Conservation (phyloP, 164 flowering plant species). For the Vitis labrusca region DNA sequence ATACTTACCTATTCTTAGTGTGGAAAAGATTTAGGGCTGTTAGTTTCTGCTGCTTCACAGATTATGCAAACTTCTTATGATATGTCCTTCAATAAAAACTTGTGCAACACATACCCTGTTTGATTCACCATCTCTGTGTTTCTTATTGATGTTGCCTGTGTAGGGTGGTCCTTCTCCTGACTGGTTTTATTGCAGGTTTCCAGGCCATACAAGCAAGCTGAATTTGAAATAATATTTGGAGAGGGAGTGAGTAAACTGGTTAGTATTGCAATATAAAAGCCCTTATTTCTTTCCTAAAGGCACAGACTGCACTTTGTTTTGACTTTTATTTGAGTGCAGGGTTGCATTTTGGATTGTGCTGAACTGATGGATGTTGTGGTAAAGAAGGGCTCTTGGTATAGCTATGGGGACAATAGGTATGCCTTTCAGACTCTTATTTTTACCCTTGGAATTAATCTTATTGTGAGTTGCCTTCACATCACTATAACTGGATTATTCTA, state of each 20-base stretch:
- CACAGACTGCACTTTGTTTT: not conserved
- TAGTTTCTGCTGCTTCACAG: not conserved
- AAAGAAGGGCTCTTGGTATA: slow-evolving; percentile 96
- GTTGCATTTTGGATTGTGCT: slow-evolving; percentile 94
- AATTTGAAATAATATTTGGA: slow-evolving; percentile 93
- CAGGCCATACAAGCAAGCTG: slow-evolving; percentile 98
- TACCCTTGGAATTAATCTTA: not conserved
- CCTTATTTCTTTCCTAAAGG: not conserved
- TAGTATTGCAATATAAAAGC: slow-evolving; percentile 20
- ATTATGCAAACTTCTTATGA: not conserved
- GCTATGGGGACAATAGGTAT: slow-evolving; percentile 94
- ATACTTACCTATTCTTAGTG: not conserved
- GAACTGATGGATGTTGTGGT: slow-evolving; percentile 77
- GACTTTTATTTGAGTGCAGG: slow-evolving; percentile 45
- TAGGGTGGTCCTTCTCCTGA: not conserved
- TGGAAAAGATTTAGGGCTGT: not conserved
- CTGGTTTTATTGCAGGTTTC: slow-evolving; percentile 67
- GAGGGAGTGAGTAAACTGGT: slow-evolving; percentile 96
- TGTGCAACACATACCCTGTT: not conserved
- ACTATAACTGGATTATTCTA: not conserved
- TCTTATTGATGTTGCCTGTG: not conserved
- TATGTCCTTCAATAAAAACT: not conserved
- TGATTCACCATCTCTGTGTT: not conserved
- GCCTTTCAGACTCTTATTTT: slow-evolving; percentile 5
- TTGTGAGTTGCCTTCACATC: not conserved